phyloP scores from a whole-genome alignment of 352 stramenopile genomes.

The Aphanomyces astaci region DNA sequence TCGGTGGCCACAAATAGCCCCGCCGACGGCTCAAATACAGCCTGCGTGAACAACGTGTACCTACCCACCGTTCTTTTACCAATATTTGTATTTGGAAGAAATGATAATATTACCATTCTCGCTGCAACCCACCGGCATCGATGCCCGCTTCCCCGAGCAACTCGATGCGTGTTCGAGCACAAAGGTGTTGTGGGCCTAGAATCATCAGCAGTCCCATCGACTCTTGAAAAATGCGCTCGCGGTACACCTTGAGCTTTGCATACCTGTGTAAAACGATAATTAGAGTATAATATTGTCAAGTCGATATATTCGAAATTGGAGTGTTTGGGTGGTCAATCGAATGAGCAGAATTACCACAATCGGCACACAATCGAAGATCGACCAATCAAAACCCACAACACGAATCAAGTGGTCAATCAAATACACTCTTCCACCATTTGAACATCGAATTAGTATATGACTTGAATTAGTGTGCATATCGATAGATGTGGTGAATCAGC shows the following conservation, averaged over 20 bases:
- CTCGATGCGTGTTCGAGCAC: slow-evolving; percentile 76
- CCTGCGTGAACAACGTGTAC: slow-evolving; percentile 17
- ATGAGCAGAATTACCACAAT: no score
- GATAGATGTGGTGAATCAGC: no score
- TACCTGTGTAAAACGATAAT: neutral
- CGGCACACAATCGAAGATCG: no score
- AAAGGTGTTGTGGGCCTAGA: slow-evolving; percentile 63
- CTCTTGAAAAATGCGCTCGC: slow-evolving; percentile 70
- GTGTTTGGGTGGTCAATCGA: no score
- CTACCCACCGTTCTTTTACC: slow-evolving; percentile 44
- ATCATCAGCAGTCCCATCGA: slow-evolving; percentile 69
- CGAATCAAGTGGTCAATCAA: no score
- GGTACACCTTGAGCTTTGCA: slow-evolving; percentile 62
- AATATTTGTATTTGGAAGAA: neutral
- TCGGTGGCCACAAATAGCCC: slow-evolving; percentile 18
- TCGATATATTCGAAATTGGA: no score
- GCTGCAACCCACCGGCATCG: slow-evolving; percentile 69
- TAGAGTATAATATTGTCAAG: no score
- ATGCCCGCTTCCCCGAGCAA: slow-evolving; percentile 78
- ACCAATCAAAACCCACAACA: no score
- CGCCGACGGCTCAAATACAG: slow-evolving; percentile 1
- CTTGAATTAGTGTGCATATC: neutral
- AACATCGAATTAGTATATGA: no score
- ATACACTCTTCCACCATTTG: no score
- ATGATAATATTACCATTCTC: slow-evolving; percentile 54